A percentile compares a stretch with the other conserved stretches of the same genome.
These are phyloP conservation scores for Brassica hybrid DNA, from an alignment of 441 rosid genomes.

Conservation along the genomic window DNA sequence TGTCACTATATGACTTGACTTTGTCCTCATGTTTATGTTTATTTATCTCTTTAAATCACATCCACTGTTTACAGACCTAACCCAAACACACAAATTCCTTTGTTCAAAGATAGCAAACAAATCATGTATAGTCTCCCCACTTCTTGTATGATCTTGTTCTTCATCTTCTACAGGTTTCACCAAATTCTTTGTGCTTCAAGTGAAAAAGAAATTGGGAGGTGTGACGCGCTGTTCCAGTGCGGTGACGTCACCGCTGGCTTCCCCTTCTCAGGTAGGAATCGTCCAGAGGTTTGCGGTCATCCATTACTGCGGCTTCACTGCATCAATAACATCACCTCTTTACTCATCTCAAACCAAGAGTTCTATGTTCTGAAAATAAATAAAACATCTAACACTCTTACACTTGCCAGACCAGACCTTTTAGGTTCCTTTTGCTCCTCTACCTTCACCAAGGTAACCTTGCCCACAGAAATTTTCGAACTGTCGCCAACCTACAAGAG, in stretches of 20 bases:
- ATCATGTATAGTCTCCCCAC: background rate
- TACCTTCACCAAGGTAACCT: conserved; percentile 24
- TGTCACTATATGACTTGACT: background rate
- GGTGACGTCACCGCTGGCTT: background rate
- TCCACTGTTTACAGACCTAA: background rate
- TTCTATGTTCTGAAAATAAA: background rate
- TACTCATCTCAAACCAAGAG: background rate
- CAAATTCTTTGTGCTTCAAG: background rate
- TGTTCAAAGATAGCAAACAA: background rate
- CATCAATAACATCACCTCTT: background rate
- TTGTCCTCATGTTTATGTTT: background rate
- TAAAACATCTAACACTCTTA: conserved; percentile 12
- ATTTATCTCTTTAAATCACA: background rate
- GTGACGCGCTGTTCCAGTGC: background rate
- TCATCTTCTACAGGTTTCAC: background rate
- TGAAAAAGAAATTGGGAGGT: background rate
- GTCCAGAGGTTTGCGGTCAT: background rate
- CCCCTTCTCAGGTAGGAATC: background rate
- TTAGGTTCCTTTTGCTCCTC: conserved; percentile 30
- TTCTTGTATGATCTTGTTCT: background rate
- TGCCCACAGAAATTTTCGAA: conserved; percentile 32
- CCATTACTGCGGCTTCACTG: conserved; percentile 14
- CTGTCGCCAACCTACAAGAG: conserved; percentile 18
- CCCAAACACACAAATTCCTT: background rate
- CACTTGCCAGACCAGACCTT: conserved; percentile 47